Evolutionary conservation across 768 basidiomycete species (phyloP).

Genomic region (Pisolithus albus): DNA sequence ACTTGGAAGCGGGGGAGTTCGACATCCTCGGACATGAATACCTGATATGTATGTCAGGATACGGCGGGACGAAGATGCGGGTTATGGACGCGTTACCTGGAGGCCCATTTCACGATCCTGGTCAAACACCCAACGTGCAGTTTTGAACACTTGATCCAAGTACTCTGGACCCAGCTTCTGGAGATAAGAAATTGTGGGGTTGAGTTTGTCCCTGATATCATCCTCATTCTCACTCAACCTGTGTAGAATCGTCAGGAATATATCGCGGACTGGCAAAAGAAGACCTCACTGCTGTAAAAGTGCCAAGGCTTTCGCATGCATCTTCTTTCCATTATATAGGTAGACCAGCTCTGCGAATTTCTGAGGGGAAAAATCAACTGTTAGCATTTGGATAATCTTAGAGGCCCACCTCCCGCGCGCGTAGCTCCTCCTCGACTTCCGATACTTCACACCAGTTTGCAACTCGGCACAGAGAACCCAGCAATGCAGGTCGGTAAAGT

Average conservation of each 20-base stretch:
- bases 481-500: conserved; percentile 67
- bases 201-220: conserved; percentile 71
- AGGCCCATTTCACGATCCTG: conserved; percentile 68
- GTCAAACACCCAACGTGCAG: conserved; percentile 81
- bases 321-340: conserved; percentile 90
- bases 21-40: conserved; percentile 93
- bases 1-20: conserved; percentile 78
- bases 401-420: conserved; percentile 60
- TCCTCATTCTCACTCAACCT: conserved; percentile 77
- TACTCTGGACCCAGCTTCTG: conserved; percentile 85
- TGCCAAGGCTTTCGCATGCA: conserved; percentile 83
- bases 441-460: conserved; percentile 97
- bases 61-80: not conserved
- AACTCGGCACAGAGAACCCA: conserved; percentile 83
- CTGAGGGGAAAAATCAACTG: conserved; percentile 32
- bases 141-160: conserved; percentile 72
- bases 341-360: conserved; percentile 89
- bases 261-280: not conserved
- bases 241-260: not conserved
- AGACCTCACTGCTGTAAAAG: conserved; percentile 73
- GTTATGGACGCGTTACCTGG: conserved; percentile 41
- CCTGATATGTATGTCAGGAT: conserved; percentile 37
- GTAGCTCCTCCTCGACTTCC: conserved; percentile 84
- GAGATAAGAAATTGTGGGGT: conserved; percentile 81
- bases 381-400: not conserved